phyloP scores from a whole-genome alignment of 164 flowering plant species.

The Berberis thunbergii region DNA sequence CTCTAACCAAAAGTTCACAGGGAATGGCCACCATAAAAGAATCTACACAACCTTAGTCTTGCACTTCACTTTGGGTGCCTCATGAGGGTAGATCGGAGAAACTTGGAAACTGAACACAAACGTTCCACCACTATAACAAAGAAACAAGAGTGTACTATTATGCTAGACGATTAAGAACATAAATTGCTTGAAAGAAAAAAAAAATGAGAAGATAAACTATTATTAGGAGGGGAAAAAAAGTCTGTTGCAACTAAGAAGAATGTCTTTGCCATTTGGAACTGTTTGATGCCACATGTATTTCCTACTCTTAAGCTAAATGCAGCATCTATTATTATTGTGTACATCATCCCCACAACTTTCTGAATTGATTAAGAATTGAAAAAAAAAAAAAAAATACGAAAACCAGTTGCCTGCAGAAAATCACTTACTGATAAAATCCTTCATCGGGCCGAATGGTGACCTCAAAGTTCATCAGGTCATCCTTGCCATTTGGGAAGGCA shows the following conservation, averaged over 20 bases:
- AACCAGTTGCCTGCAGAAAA: not conserved
- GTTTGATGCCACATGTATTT: not conserved
- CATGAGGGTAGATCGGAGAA: constrained; percentile 65
- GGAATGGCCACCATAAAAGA: not conserved
- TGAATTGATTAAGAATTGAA: not conserved
- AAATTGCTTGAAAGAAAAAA: too few relatives aligned
- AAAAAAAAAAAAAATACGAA: not conserved
- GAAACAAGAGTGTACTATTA: not conserved
- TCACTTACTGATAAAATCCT: constrained; percentile 57
- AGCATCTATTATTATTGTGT: not conserved
- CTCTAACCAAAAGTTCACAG: not conserved
- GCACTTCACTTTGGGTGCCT: constrained; percentile 80
- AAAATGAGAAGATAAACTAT: too few relatives aligned
- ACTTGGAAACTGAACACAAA: constrained; percentile 59
- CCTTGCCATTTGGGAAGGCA: constrained; percentile 61
- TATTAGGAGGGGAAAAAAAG: too few relatives aligned
- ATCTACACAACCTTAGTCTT: constrained; percentile 52
- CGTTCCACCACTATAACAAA: constrained; percentile 41
- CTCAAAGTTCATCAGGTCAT: constrained; percentile 72
- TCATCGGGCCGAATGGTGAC: constrained; percentile 61
- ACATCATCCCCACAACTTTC: not conserved
- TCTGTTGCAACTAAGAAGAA: too few relatives aligned
- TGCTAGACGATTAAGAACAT: too few relatives aligned
- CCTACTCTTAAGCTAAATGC: not conserved
- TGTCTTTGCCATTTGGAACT: too few relatives aligned